A percentile compares a stretch with the other conserved stretches of the same genome.
phyloP scores from a whole-genome alignment of 2,329 filamentous ascomycete species.

The Gaeumannomyces tritici region DNA sequence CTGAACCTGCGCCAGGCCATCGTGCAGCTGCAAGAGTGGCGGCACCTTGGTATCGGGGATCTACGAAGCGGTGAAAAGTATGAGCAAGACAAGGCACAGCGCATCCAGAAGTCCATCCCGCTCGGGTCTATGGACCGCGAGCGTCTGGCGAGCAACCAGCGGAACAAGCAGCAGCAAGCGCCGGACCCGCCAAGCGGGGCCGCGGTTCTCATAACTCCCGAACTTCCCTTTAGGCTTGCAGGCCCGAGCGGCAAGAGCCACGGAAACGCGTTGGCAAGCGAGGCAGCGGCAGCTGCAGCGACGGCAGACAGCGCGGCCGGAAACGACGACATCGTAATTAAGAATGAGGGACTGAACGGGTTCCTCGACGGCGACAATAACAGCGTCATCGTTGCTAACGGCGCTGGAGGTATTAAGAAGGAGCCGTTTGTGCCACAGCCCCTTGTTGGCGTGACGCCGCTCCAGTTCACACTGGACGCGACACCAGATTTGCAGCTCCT shows the following conservation, averaged over 20 bases:
- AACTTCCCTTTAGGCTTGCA: conserved; percentile 55
- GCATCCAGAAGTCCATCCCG: conserved; percentile 60
- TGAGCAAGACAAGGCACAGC: conserved; percentile 73
- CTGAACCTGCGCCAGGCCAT: conserved; percentile 87
- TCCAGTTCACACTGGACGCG: conserved; percentile 64
- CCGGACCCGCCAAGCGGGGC: conserved; percentile 67
- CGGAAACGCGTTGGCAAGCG: conserved; percentile 40
- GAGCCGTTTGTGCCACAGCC: conserved; percentile 45
- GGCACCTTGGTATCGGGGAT: conserved; percentile 72
- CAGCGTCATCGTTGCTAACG: conserved; percentile 16
- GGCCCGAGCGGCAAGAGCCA: conserved; percentile 24
- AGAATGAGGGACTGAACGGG: conserved; percentile 25
- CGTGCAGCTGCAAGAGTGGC: conserved; percentile 86
- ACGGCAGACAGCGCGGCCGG: conserved; percentile 18
- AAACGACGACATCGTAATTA: conserved; percentile 23
- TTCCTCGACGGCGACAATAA: conserved; percentile 23
- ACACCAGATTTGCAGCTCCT: conserved; percentile 79
- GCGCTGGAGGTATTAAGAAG: conserved; percentile 23
- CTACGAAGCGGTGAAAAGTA: conserved; percentile 84
- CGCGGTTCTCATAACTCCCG: conserved; percentile 66
- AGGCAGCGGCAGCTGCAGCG: conserved; percentile 22
- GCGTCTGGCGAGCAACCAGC: conserved; percentile 60
- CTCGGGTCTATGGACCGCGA: conserved; percentile 80
- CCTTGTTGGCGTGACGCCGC: conserved; percentile 51
- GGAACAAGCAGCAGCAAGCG: conserved; percentile 55